Conservation (phyloP, 345 rosid species). For the Euphorbia lathyris region DNA sequence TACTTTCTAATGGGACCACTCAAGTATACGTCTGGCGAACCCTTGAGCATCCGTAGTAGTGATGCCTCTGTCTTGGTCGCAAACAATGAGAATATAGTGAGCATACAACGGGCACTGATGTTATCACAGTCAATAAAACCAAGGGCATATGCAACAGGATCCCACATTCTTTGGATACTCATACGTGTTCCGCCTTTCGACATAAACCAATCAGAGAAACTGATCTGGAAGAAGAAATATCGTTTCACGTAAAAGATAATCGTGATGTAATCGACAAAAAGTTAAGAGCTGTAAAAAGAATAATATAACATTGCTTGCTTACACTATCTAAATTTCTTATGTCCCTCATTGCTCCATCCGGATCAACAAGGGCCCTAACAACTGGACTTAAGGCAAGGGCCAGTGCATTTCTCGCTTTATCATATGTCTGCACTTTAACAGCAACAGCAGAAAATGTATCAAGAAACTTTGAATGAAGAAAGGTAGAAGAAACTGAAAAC, state of each 20-base stretch:
- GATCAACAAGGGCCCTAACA: slow-evolving; percentile 81
- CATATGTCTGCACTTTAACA: slow-evolving; percentile 60
- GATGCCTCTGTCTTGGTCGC: slow-evolving; percentile 99
- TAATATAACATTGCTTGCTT: slow-evolving; percentile 30
- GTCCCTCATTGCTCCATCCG: slow-evolving; percentile 89
- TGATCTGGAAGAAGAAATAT: slow-evolving; percentile 51
- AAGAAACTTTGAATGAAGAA: slow-evolving; percentile 9
- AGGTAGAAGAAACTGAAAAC: too few relatives aligned
- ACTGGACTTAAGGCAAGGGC: slow-evolving; percentile 98
- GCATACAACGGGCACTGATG: slow-evolving; percentile 99
- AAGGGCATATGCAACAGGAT: slow-evolving; percentile 99
- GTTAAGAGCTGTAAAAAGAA: slow-evolving; percentile 7
- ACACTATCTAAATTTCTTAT: slow-evolving; percentile 84
- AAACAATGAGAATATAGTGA: slow-evolving; percentile 93
- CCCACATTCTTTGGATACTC: slow-evolving; percentile 98
- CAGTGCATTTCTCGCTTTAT: slow-evolving; percentile 86
- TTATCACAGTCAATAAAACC: slow-evolving; percentile 98
- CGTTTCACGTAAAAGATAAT: neutral
- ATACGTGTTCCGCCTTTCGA: slow-evolving; percentile 89
- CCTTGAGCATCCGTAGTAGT: slow-evolving; percentile 95
- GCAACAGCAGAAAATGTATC: slow-evolving; percentile 4
- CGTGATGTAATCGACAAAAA: neutral
- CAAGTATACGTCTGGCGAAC: slow-evolving; percentile 91
- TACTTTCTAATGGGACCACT: slow-evolving; percentile 92
- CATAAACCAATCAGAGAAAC: slow-evolving; percentile 98